Evolutionary conservation across 805 yeast species (phyloP).

Genomic region (Myxozyma melibiosi): DNA sequence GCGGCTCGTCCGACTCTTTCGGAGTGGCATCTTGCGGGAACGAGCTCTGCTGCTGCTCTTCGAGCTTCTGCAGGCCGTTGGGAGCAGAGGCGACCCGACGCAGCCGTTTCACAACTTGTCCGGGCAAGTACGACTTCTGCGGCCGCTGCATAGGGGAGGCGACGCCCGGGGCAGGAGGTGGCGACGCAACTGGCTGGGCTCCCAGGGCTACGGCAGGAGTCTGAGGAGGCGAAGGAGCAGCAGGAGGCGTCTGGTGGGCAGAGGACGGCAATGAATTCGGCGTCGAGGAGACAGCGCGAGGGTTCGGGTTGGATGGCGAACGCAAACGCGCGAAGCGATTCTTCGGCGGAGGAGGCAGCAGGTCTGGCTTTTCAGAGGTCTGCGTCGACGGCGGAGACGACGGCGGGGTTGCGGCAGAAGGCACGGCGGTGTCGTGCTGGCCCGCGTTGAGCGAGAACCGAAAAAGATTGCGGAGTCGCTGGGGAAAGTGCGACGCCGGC

Average conservation of each 20-base stretch:
- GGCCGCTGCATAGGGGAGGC: slow-evolving; percentile 18
- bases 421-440: slow-evolving; percentile 4
- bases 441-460: slow-evolving; percentile 34
- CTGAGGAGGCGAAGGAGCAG: slow-evolving; percentile 10
- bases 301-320: slow-evolving; percentile 32
- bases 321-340: slow-evolving; percentile 35
- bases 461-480: slow-evolving; percentile 40
- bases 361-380: slow-evolving; percentile 5
- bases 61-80: slow-evolving; percentile 50
- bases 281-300: slow-evolving; percentile 18
- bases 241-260: background rate
- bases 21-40: background rate
- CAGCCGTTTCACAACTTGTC: slow-evolving; percentile 42
- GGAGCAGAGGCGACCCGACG: slow-evolving; percentile 89
- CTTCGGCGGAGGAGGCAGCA: slow-evolving; percentile 4
- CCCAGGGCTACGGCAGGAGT: slow-evolving; percentile 6
- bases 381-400: slow-evolving; percentile 6
- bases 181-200: background rate
- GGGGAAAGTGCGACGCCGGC: slow-evolving; percentile 37
- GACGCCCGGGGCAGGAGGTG: background rate
- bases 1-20: slow-evolving; percentile 4
- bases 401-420: slow-evolving; percentile 10
- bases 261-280: background rate
- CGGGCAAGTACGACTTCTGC: slow-evolving; percentile 30
- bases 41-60: slow-evolving; percentile 14